phyloP scores from a whole-genome alignment of 2,329 filamentous ascomycete genomes.

The Cordyceps cateniannulata region DNA sequence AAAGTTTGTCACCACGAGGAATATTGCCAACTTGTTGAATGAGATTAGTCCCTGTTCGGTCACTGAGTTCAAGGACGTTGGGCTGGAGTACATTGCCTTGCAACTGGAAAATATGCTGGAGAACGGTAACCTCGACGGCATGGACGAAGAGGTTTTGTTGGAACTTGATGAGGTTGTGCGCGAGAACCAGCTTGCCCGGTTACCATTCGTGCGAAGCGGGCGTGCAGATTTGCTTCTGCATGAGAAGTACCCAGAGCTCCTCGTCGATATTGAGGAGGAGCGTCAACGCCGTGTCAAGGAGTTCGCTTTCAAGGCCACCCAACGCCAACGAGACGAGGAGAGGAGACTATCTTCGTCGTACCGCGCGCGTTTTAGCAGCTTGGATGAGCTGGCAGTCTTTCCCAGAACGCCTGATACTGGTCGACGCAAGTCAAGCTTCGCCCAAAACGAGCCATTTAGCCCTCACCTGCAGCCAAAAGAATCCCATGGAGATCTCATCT shows the following conservation, averaged over 20 bases:
- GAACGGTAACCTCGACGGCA: constrained; percentile 76
- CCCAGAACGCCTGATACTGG: constrained; percentile 37
- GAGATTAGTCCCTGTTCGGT: constrained; percentile 79
- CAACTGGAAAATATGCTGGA: constrained; percentile 90
- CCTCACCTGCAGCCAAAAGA: constrained; percentile 62
- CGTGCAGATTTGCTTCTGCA: constrained; percentile 61
- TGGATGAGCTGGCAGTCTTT: constrained; percentile 51
- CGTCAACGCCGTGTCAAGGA: constrained; percentile 65
- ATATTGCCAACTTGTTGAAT: constrained; percentile 79
- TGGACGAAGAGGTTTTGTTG: constrained; percentile 75
- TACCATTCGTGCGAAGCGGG: constrained; percentile 72
- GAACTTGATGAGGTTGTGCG: constrained; percentile 77
- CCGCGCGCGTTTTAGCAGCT: constrained; percentile 52
- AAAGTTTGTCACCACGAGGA: constrained; percentile 76
- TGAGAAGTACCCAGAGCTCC: constrained; percentile 57
- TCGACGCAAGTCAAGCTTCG: constrained; percentile 40
- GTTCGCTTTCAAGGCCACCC: constrained; percentile 59
- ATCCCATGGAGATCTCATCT: constrained; percentile 74
- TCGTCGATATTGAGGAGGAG: constrained; percentile 61
- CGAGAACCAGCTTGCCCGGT: constrained; percentile 71
- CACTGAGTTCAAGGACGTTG: constrained; percentile 78
- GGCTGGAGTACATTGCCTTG: constrained; percentile 83
- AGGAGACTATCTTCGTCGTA: constrained; percentile 53
- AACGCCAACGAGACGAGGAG: constrained; percentile 54
- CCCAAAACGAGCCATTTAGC: constrained; percentile 52